These are phyloP conservation scores for Psilocybe tampanensis DNA, from an alignment of 768 basidiomycete species.

Conservation along the genomic window DNA sequence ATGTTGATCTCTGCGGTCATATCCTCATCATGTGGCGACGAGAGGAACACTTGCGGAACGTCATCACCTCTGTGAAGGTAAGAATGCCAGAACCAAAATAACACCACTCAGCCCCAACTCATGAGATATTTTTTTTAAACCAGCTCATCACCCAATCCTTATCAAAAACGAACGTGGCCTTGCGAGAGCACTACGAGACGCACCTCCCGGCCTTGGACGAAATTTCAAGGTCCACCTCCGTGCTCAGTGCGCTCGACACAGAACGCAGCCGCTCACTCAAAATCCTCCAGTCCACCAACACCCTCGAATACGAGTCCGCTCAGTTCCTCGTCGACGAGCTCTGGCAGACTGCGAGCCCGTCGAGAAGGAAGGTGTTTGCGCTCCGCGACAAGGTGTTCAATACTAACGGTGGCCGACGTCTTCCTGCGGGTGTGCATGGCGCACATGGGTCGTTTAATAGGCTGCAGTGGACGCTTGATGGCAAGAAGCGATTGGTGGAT, in stretches of 20 bases:
- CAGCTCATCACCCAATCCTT: slow-evolving; percentile 57
- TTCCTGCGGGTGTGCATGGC: slow-evolving; percentile 52
- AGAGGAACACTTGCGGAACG: slow-evolving; percentile 67
- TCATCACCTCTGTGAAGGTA: slow-evolving; percentile 61
- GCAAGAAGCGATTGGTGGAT: slow-evolving; percentile 64
- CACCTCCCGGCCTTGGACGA: slow-evolving; percentile 50
- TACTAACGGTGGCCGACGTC: slow-evolving; percentile 54
- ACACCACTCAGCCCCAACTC: slow-evolving; percentile 6
- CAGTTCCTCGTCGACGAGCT: slow-evolving; percentile 68
- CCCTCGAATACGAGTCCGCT: slow-evolving; percentile 71
- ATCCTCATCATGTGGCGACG: slow-evolving; percentile 69
- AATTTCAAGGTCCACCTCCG: slow-evolving; percentile 47
- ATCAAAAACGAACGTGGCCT: slow-evolving; percentile 51
- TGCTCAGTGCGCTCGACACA: slow-evolving; percentile 53
- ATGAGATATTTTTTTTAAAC: neutral
- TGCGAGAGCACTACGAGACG: slow-evolving; percentile 60
- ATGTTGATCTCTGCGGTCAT: slow-evolving; percentile 79
- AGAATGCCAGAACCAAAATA: slow-evolving; percentile 5
- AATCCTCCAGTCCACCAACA: slow-evolving; percentile 61
- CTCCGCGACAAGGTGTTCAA: slow-evolving; percentile 66
- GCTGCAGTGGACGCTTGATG: slow-evolving; percentile 73
- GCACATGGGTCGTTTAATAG: slow-evolving; percentile 58
- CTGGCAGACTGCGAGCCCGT: slow-evolving; percentile 64
- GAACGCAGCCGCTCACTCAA: slow-evolving; percentile 52
- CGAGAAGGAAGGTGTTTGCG: slow-evolving; percentile 63